phyloP scores from a whole-genome alignment of 139 green algal genomes.

The Micromonas commoda region DNA sequence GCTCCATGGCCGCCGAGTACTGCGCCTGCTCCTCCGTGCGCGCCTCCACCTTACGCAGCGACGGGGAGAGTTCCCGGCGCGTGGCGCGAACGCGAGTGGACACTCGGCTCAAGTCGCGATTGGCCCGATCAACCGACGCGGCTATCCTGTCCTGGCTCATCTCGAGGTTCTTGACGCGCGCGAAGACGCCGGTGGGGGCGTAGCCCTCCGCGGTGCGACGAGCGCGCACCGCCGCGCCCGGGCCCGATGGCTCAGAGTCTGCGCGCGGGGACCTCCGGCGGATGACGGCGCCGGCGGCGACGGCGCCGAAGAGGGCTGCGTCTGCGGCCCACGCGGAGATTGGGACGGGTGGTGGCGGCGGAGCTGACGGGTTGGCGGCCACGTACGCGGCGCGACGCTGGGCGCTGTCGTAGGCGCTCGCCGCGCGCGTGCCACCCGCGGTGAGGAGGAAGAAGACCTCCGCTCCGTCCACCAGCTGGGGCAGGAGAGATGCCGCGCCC shows the following conservation, averaged over 20 bases:
- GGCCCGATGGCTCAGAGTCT: background rate
- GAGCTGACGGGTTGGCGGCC: no score
- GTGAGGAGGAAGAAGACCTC: slow-evolving; percentile 5
- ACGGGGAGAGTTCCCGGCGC: slow-evolving; percentile 8
- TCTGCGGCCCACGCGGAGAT: no score
- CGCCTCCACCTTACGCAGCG: slow-evolving; percentile 14
- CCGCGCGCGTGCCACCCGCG: background rate
- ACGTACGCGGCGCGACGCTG: no score
- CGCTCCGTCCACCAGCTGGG: background rate
- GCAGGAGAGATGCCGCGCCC: background rate
- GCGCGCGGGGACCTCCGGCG: no score
- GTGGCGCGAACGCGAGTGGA: background rate
- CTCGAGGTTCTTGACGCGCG: slow-evolving; percentile 4
- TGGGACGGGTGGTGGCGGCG: no score
- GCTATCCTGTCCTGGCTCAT: background rate
- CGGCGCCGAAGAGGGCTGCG: no score
- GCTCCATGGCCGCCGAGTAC: background rate
- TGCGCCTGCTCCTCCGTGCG: background rate
- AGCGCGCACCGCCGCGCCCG: background rate
- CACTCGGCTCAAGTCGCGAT: background rate
- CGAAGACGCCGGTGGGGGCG: background rate
- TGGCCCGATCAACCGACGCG: background rate
- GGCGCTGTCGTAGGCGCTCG: no score
- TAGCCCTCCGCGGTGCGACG: background rate
- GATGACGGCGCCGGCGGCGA: no score